Percentiles rank a stretch among this genome's conserved stretches.
Conservation (phyloP, 257 asterid genomes). For the Nicotiana knightiana region DNA sequence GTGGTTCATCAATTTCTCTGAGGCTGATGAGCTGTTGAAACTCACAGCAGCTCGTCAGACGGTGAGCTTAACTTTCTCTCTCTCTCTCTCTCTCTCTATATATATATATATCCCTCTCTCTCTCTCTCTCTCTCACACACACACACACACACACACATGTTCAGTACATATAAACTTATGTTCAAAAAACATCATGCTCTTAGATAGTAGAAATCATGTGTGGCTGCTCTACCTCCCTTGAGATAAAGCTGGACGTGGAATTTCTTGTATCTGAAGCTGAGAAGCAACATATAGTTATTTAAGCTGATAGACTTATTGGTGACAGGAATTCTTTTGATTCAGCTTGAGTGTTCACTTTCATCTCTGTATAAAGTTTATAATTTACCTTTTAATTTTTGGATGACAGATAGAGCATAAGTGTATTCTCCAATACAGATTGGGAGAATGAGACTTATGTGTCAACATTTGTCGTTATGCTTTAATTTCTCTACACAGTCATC, state of each 20-base stretch:
- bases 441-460: not conserved
- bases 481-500: not conserved
- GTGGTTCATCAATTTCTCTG: conserved; percentile 72
- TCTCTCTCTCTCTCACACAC: not conserved
- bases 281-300: not conserved
- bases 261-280: not conserved
- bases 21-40: conserved; percentile 77
- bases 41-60: conserved; percentile 77
- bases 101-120: not conserved
- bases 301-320: not conserved
- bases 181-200: not conserved
- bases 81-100: not conserved
- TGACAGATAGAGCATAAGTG: not conserved
- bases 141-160: not conserved
- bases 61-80: conserved; percentile 27
- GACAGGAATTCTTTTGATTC: not conserved
- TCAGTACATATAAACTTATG: not conserved
- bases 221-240: not conserved
- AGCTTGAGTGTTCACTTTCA: not conserved
- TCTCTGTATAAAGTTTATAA: not conserved
- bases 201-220: not conserved
- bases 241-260: not conserved
- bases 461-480: not conserved
- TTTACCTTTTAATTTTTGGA: not conserved
- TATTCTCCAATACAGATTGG: not conserved